Evolutionary conservation across 176 grass and related monocot species (phyloP).

Genomic region (Zea mays): DNA sequence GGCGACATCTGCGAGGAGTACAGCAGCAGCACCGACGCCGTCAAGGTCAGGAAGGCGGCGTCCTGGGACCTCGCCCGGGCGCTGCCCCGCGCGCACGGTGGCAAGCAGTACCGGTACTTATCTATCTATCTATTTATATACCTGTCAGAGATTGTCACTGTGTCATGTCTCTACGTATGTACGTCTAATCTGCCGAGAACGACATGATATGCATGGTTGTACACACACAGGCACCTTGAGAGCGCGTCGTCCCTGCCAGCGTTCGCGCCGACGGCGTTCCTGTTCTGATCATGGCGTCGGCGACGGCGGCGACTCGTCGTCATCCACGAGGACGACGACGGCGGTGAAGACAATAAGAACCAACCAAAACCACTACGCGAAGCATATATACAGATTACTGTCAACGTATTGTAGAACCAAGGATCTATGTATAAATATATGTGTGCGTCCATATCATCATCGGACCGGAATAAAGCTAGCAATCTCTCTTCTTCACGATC

Average conservation of each 20-base stretch:
- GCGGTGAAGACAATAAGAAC: background rate
- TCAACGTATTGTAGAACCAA: constrained; percentile 51
- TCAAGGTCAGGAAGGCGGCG: constrained; percentile 1
- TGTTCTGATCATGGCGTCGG: constrained; percentile 38
- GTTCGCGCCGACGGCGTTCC: constrained; percentile 49
- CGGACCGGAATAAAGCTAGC: constrained; percentile 4
- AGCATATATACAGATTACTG: constrained; percentile 34
- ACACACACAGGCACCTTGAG: constrained; percentile 36
- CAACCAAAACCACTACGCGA: background rate
- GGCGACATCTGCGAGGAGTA: constrained; percentile 60
- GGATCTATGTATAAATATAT: constrained; percentile 33
- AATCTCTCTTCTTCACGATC: background rate
- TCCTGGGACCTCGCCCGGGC: constrained; percentile 38
- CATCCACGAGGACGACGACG: background rate
- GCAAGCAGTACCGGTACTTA: constrained; percentile 26
- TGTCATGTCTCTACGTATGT: too few species aligned
- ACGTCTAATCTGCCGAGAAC: too few species aligned
- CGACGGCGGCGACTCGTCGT: background rate
- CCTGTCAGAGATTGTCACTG: too few species aligned
- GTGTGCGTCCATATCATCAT: background rate
- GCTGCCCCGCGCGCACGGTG: constrained; percentile 34
- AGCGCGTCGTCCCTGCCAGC: constrained; percentile 43
- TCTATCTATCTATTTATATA: too few species aligned
- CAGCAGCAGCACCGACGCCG: constrained; percentile 1
- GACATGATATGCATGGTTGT: too few species aligned